Conservation (phyloP, 768 basidiomycete genomes). For the Mrakia hoshinonis region DNA sequence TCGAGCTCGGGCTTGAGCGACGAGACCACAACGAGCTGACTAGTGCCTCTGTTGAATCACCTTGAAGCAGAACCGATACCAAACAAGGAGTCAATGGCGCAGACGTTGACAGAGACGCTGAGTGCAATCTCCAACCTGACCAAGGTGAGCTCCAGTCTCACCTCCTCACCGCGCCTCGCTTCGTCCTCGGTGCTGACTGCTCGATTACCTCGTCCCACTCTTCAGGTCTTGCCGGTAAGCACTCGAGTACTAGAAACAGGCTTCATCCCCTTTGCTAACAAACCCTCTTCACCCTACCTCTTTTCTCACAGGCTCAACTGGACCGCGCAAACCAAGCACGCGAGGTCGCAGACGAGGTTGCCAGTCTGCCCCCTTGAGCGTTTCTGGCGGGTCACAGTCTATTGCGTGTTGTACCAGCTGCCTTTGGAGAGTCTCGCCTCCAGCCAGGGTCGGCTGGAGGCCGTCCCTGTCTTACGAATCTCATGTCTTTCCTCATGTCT, state of each 20-base stretch:
- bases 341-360: conserved; percentile 5
- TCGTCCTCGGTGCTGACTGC: neutral
- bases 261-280: neutral
- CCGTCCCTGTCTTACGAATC: too few relatives aligned
- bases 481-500: conserved; percentile 4
- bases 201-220: neutral
- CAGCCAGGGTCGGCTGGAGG: too few relatives aligned
- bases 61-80: neutral
- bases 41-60: neutral
- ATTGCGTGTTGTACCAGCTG: neutral
- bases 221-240: neutral
- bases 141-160: neutral
- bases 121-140: conserved; percentile 8
- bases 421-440: too few relatives aligned
- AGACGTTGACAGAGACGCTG: conserved; percentile 2
- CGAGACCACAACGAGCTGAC: neutral
- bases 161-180: neutral
- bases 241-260: neutral
- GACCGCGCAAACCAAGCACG: conserved; percentile 16
- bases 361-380: conserved; percentile 11
- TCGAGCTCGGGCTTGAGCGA: neutral
- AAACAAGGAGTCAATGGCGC: conserved; percentile 9
- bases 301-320: conserved; percentile 9
- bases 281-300: neutral
- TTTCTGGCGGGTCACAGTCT: neutral